Evolutionary conservation across 192 early-diverging fungal genomes (phyloP).

Genomic region (Entrophospora sp.): DNA sequence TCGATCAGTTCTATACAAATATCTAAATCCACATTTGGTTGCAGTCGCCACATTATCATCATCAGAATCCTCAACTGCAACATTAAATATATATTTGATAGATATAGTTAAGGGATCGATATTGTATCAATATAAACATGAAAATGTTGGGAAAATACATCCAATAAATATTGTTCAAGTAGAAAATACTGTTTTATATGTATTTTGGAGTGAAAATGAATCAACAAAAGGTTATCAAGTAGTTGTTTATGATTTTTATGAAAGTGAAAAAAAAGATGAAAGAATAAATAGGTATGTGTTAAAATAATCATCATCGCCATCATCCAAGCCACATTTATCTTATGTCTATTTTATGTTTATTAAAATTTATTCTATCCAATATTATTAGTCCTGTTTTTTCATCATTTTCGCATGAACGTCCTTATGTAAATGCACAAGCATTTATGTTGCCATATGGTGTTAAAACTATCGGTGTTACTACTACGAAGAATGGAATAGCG

Average conservation of each 20-base stretch:
- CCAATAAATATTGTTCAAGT: slow-evolving; percentile 61
- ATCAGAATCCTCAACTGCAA: slow-evolving; percentile 20
- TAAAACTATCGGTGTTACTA: slow-evolving; percentile 73
- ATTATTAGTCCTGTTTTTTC: slow-evolving; percentile 56
- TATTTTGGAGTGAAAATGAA: slow-evolving; percentile 77
- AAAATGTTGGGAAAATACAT: slow-evolving; percentile 41
- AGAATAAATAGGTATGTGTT: slow-evolving; percentile 51
- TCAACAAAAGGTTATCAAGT: slow-evolving; percentile 64
- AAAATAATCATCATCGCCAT: too few species aligned
- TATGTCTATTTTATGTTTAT: neutral
- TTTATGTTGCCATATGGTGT: slow-evolving; percentile 71
- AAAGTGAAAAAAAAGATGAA: slow-evolving; percentile 65
- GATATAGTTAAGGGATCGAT: slow-evolving; percentile 85
- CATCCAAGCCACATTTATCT: too few species aligned
- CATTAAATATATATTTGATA: slow-evolving; percentile 66
- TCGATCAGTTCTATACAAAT: slow-evolving; percentile 97
- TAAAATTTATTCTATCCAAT: slow-evolving; percentile 1
- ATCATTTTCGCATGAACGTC: slow-evolving; percentile 59
- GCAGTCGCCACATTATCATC: slow-evolving; percentile 57
- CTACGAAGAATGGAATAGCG: slow-evolving; percentile 78
- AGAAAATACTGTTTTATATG: slow-evolving; percentile 86
- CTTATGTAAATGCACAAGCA: slow-evolving; percentile 63
- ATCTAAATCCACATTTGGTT: slow-evolving; percentile 88
- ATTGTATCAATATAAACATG: slow-evolving; percentile 60
- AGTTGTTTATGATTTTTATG: slow-evolving; percentile 81